phyloP scores from a whole-genome alignment of 202 grass and related monocot species.

The Elaeis oleifera region DNA sequence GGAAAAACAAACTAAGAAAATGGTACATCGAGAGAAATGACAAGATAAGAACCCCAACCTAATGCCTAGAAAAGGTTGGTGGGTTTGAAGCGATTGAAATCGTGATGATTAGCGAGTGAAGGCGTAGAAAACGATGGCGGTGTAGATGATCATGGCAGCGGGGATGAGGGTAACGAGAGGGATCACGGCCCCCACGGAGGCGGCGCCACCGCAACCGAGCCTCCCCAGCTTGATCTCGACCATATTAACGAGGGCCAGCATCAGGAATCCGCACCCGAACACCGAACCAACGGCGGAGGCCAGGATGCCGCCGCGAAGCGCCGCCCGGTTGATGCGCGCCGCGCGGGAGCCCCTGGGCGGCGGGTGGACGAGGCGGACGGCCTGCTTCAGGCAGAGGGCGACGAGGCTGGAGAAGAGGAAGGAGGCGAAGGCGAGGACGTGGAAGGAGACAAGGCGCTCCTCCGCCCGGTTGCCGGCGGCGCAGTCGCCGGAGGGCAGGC shows the following conservation, averaged over 20 bases:
- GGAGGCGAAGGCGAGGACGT: slow-evolving; percentile 80
- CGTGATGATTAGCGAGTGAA: slow-evolving; percentile 35
- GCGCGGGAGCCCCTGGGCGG: background rate
- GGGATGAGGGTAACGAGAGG: slow-evolving; percentile 73
- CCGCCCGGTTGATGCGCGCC: slow-evolving; percentile 49
- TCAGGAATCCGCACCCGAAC: slow-evolving; percentile 60
- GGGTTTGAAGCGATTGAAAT: no score
- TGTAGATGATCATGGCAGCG: slow-evolving; percentile 66
- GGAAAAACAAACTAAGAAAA: no score
- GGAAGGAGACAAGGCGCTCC: slow-evolving; percentile 74
- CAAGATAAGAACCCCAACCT: no score
- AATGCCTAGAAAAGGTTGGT: no score
- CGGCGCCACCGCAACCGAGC: slow-evolving; percentile 49
- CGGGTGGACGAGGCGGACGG: slow-evolving; percentile 39
- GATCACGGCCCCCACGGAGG: slow-evolving; percentile 40
- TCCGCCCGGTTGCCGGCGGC: slow-evolving; percentile 44
- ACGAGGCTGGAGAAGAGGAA: slow-evolving; percentile 97
- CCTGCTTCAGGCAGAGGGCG: slow-evolving; percentile 94
- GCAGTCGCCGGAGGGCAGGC: slow-evolving; percentile 26
- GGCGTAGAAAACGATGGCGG: slow-evolving; percentile 65
- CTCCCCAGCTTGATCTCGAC: slow-evolving; percentile 79
- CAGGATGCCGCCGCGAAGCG: slow-evolving; percentile 66
- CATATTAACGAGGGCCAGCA: slow-evolving; percentile 78
- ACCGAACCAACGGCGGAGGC: slow-evolving; percentile 54
- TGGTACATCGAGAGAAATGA: no score